phyloP scores from a whole-genome alignment of 2,329 filamentous ascomycete species.

The Emericellopsis cladophorae region DNA sequence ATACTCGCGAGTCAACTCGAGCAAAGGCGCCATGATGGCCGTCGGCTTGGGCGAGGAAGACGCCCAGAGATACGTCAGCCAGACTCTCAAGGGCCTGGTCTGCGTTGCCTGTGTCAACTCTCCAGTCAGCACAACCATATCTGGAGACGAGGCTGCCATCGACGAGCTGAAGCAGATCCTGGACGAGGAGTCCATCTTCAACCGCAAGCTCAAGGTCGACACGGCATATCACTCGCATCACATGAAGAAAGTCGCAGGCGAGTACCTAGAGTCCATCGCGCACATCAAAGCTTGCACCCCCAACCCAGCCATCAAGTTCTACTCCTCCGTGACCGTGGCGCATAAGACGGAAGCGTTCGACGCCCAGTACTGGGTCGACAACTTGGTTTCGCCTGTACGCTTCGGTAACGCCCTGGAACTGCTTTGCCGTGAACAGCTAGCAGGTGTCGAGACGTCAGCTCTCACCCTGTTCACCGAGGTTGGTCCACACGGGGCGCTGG shows the following conservation, averaged over 20 bases:
- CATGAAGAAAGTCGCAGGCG: slow-evolving; percentile 6
- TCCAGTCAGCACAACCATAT: slow-evolving; percentile 3
- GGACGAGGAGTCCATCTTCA: slow-evolving; percentile 3
- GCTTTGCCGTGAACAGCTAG: not conserved
- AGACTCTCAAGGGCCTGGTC: not conserved
- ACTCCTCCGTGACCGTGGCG: not conserved
- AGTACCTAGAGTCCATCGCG: slow-evolving; percentile 7
- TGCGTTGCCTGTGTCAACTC: slow-evolving; percentile 8
- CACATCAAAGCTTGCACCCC: not conserved
- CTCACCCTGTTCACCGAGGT: slow-evolving; percentile 10
- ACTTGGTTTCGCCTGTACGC: slow-evolving; percentile 17
- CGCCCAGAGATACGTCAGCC: slow-evolving; percentile 17
- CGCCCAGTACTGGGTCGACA: slow-evolving; percentile 19
- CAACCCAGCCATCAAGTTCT: not conserved
- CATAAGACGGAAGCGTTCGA: not conserved
- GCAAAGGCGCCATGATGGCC: slow-evolving; percentile 16
- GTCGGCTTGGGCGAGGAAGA: slow-evolving; percentile 37
- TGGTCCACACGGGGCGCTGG: slow-evolving; percentile 6
- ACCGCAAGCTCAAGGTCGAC: slow-evolving; percentile 6
- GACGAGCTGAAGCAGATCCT: slow-evolving; percentile 1
- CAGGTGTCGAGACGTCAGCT: not conserved
- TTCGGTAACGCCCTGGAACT: slow-evolving; percentile 15
- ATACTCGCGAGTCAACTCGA: not conserved
- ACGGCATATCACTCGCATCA: slow-evolving; percentile 8
- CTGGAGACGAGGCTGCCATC: slow-evolving; percentile 4